These are phyloP conservation scores for Exidia glandulosa DNA, from an alignment of 768 basidiomycete species.

Conservation along the genomic window DNA sequence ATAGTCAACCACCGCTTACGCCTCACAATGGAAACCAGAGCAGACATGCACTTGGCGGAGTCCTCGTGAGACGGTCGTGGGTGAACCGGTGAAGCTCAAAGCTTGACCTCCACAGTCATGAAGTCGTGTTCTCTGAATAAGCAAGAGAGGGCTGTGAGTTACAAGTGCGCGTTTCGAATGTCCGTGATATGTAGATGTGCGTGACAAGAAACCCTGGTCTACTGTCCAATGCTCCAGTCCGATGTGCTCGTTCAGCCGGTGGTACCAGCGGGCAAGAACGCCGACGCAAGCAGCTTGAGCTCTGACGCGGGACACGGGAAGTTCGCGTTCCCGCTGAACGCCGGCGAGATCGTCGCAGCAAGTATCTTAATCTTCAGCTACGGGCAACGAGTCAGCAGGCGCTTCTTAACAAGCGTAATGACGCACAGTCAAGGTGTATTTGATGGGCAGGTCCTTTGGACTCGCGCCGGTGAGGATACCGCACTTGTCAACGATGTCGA, in stretches of 20 bases:
- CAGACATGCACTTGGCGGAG: too few species aligned
- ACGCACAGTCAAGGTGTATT: constrained; percentile 1
- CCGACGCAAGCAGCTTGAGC: neutral
- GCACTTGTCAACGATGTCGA: neutral
- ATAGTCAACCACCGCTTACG: too few species aligned
- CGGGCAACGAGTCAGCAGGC: neutral
- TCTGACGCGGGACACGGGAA: constrained; percentile 1
- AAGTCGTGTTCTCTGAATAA: too few species aligned
- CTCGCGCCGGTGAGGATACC: neutral
- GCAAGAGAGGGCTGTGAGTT: too few species aligned
- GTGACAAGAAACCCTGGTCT: neutral
- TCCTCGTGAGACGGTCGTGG: too few species aligned
- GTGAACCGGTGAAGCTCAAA: too few species aligned
- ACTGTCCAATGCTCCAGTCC: neutral
- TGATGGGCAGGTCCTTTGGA: neutral
- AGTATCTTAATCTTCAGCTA: constrained; percentile 3
- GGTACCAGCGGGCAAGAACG: neutral
- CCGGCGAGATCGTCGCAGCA: neutral
- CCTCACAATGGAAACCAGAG: too few species aligned
- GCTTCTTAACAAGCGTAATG: neutral
- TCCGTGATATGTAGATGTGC: neutral
- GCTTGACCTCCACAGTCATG: too few species aligned
- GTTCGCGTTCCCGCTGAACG: neutral
- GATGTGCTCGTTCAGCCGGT: too few species aligned
- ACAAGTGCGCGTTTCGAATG: neutral